These are phyloP conservation scores for Coleophoma eucalyptorum DNA, from an alignment of 2,329 filamentous ascomycete species.

Conservation along the genomic window DNA sequence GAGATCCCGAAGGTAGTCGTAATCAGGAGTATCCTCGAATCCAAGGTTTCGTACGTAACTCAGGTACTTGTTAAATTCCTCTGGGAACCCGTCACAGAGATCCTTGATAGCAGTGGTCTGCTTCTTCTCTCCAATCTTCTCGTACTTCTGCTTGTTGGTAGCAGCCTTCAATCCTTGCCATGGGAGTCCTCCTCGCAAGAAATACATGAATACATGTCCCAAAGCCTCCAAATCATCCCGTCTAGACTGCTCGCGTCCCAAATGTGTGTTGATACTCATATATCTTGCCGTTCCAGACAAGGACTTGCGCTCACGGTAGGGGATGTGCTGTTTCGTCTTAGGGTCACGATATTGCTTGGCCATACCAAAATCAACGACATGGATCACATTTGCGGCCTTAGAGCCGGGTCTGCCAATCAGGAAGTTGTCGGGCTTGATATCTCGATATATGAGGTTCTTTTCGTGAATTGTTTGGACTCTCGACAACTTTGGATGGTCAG, in stretches of 20 bases:
- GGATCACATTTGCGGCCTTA: constrained; percentile 95
- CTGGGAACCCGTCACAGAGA: constrained; percentile 91
- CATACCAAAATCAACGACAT: constrained; percentile 99
- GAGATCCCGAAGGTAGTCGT: constrained; percentile 93
- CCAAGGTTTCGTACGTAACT: constrained; percentile 96
- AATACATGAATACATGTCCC: constrained; percentile 73
- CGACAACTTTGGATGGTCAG: constrained; percentile 57
- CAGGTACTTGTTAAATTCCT: constrained; percentile 97
- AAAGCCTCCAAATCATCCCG: constrained; percentile 92
- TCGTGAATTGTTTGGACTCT: constrained; percentile 93
- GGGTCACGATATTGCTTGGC: constrained; percentile 98
- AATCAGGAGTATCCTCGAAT: constrained; percentile 97
- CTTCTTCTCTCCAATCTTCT: constrained; percentile 99
- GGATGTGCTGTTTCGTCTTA: constrained; percentile 98
- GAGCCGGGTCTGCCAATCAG: constrained; percentile 88
- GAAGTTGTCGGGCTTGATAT: constrained; percentile 99
- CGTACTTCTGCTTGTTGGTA: constrained; percentile 94
- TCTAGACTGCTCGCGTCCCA: constrained; percentile 92
- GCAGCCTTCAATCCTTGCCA: constrained; percentile 73
- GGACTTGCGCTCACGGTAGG: constrained; percentile 94
- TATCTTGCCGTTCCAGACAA: constrained; percentile 95
- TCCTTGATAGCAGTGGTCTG: constrained; percentile 97
- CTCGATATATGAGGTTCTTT: constrained; percentile 98
- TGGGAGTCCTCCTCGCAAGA: constrained; percentile 65
- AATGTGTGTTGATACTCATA: constrained; percentile 99